A percentile compares a stretch with the other conserved stretches of the same genome.
Evolutionary conservation across 2,329 filamentous ascomycete genomes (phyloP).

Genomic region (Penicillium sp.): DNA sequence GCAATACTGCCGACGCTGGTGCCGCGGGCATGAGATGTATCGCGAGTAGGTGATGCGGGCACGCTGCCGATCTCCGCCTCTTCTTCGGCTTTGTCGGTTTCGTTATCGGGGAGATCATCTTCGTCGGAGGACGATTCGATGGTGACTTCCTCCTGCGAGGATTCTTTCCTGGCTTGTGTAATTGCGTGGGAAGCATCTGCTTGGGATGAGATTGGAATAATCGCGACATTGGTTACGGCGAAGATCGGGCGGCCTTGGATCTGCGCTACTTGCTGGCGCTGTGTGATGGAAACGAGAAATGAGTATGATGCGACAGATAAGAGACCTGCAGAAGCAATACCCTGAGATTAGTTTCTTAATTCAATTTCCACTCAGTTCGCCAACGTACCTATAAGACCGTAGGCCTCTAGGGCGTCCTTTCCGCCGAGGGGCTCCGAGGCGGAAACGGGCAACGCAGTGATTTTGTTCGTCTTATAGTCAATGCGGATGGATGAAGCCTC

Average conservation of each 20-base stretch:
- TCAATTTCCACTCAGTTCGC: not conserved
- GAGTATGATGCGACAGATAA: slow-evolving; percentile 76
- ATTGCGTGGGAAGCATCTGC: slow-evolving; percentile 72
- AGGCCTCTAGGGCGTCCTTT: slow-evolving; percentile 45
- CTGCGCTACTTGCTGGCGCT: slow-evolving; percentile 83
- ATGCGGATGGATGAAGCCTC: slow-evolving; percentile 62
- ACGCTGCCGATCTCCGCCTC: slow-evolving; percentile 29
- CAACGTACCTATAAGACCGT: slow-evolving; percentile 57
- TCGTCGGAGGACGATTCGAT: slow-evolving; percentile 29
- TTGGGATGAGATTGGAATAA: slow-evolving; percentile 83
- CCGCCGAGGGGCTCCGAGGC: slow-evolving; percentile 27
- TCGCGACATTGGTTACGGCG: slow-evolving; percentile 79
- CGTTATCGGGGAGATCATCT: slow-evolving; percentile 29
- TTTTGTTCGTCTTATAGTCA: slow-evolving; percentile 62
- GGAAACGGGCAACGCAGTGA: slow-evolving; percentile 47
- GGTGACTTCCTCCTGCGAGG: slow-evolving; percentile 40
- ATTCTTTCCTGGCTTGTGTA: slow-evolving; percentile 54
- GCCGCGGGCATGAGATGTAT: slow-evolving; percentile 27
- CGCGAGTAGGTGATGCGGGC: slow-evolving; percentile 28
- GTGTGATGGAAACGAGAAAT: slow-evolving; percentile 83
- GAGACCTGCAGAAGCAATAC: slow-evolving; percentile 59
- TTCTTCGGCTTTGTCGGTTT: slow-evolving; percentile 27
- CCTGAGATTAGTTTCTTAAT: not conserved
- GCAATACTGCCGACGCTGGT: slow-evolving; percentile 62
- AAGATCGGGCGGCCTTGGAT: slow-evolving; percentile 80